phyloP scores from a whole-genome alignment of 257 asterid genomes.

The Primulina tabacum region DNA sequence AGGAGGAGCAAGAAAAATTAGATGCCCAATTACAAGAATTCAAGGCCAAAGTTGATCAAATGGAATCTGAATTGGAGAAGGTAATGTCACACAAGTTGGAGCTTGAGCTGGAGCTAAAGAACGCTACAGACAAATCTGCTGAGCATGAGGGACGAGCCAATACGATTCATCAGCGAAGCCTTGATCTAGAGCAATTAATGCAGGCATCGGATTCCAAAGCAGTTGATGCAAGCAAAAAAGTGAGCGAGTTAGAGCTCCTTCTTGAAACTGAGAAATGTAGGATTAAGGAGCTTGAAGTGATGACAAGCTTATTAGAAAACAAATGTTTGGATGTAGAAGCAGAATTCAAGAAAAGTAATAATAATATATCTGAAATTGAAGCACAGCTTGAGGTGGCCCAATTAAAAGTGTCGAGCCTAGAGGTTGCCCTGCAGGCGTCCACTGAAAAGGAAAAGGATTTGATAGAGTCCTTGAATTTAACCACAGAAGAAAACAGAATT shows the following conservation, averaged over 20 bases:
- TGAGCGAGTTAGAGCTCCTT: constrained; percentile 62
- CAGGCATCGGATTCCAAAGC: constrained; percentile 67
- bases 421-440: constrained; percentile 56
- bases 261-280: constrained; percentile 71
- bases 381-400: constrained; percentile 57
- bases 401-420: constrained; percentile 60
- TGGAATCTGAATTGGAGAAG: constrained; percentile 51
- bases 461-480: constrained; percentile 34
- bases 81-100: constrained; percentile 49
- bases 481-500: constrained; percentile 60
- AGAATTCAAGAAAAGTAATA: constrained; percentile 42
- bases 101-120: constrained; percentile 69
- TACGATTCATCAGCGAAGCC: constrained; percentile 55
- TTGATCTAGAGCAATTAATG: constrained; percentile 71
- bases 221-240: constrained; percentile 53
- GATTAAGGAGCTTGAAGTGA: constrained; percentile 88
- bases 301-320: constrained; percentile 49
- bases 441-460: constrained; percentile 64
- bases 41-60: constrained; percentile 44
- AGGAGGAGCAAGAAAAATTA: constrained; percentile 54
- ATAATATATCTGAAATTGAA: constrained; percentile 62
- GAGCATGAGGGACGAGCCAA: constrained; percentile 74
- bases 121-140: constrained; percentile 38
- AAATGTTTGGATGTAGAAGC: constrained; percentile 47
- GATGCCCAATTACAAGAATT: constrained; percentile 49